These are phyloP conservation scores for Astragalus membranaceus DNA, from an alignment of 306 rosid species.

Conservation along the genomic window DNA sequence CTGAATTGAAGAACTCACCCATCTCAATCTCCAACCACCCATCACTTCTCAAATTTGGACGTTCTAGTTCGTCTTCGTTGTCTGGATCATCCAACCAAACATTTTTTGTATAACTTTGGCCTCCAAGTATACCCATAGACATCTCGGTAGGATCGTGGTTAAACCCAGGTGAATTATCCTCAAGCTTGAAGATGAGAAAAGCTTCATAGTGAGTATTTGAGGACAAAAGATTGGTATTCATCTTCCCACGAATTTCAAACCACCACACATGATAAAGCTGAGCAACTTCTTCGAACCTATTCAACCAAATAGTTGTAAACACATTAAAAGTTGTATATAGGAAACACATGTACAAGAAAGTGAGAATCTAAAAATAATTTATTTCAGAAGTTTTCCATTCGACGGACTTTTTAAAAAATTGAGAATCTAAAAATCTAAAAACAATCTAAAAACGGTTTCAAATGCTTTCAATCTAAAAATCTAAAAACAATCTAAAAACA, in stretches of 20 bases:
- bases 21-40: constrained; percentile 58
- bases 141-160: constrained; percentile 18
- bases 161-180: constrained; percentile 23
- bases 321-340: no score
- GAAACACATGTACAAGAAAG: no score
- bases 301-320: background rate
- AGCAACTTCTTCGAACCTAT: constrained; percentile 48
- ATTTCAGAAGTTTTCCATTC: no score
- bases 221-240: constrained; percentile 31
- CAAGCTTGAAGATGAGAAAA: constrained; percentile 43
- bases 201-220: constrained; percentile 42
- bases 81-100: background rate
- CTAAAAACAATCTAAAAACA: no score
- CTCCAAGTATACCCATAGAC: constrained; percentile 18
- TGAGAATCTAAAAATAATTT: no score
- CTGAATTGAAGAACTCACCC: constrained; percentile 47
- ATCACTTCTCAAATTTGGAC: constrained; percentile 36
- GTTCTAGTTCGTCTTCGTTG: background rate
- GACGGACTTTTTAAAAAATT: no score
- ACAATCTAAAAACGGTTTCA: no score
- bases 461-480: no score
- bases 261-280: constrained; percentile 38
- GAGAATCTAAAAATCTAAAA: no score
- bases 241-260: constrained; percentile 45
- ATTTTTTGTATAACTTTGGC: background rate